These are phyloP conservation scores for Pascua guehoae DNA, from an alignment of 1,284 basidiomycete species.

Conservation along the genomic window DNA sequence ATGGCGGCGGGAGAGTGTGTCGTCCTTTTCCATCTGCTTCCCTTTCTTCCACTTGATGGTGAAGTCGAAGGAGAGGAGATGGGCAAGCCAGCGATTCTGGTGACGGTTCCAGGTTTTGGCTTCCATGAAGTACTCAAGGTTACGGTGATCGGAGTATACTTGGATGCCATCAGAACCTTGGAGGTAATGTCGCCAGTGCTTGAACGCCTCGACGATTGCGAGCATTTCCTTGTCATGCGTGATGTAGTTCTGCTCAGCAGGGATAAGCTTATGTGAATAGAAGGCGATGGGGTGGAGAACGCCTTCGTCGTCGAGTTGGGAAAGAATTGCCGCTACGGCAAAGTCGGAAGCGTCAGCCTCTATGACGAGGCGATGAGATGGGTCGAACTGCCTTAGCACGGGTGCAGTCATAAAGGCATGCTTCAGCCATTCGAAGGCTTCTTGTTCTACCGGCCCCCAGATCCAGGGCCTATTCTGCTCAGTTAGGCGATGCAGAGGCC, in stretches of 20 bases:
- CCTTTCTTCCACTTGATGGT: constrained; percentile 50
- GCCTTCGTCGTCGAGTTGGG: constrained; percentile 18
- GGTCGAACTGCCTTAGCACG: constrained; percentile 7
- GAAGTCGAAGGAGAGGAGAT: constrained; percentile 49
- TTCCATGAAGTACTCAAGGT: constrained; percentile 51
- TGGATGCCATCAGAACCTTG: constrained; percentile 35
- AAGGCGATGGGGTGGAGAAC: constrained; percentile 47
- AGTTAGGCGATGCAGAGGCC: constrained; percentile 31
- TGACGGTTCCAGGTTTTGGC: constrained; percentile 46
- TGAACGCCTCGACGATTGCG: constrained; percentile 48
- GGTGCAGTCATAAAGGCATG: neutral
- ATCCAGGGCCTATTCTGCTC: constrained; percentile 23
- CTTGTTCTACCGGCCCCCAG: neutral
- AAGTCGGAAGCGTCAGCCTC: constrained; percentile 14
- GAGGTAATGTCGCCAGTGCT: constrained; percentile 50
- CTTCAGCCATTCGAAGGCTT: constrained; percentile 8
- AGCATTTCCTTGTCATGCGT: constrained; percentile 56
- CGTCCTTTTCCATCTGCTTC: constrained; percentile 38
- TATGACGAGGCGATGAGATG: neutral
- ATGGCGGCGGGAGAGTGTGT: constrained; percentile 50
- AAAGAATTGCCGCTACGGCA: constrained; percentile 6
- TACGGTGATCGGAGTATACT: constrained; percentile 52
- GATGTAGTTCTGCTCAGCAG: constrained; percentile 52
- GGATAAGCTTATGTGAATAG: constrained; percentile 37
- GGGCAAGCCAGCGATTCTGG: constrained; percentile 51